These are phyloP conservation scores for Boletellus sp. DNA, from an alignment of 1,284 basidiomycete genomes.

Conservation along the genomic window DNA sequence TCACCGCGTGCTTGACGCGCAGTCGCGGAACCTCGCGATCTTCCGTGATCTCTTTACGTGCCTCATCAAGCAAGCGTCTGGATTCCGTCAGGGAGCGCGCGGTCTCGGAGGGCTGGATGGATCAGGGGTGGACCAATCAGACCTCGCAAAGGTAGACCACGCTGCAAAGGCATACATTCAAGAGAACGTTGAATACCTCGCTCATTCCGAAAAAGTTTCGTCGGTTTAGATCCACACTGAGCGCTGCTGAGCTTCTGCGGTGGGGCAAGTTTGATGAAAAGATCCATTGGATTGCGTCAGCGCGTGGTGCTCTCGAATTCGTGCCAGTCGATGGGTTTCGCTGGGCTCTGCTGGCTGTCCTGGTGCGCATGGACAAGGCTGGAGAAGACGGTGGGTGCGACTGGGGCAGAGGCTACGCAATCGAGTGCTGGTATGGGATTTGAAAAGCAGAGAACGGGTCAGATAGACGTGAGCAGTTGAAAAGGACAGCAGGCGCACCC, in stretches of 20 bases:
- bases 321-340: slow-evolving; percentile 21
- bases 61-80: slow-evolving; percentile 69
- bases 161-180: slow-evolving; percentile 53
- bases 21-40: slow-evolving; percentile 61
- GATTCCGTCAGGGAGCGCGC: slow-evolving; percentile 76
- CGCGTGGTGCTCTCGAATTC: slow-evolving; percentile 30
- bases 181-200: slow-evolving; percentile 69
- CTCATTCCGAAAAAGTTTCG: slow-evolving; percentile 76
- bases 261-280: slow-evolving; percentile 67
- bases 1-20: slow-evolving; percentile 74
- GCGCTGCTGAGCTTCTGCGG: slow-evolving; percentile 53
- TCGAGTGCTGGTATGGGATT: slow-evolving; percentile 2
- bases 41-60: slow-evolving; percentile 67
- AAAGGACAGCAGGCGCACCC: slow-evolving; percentile 22
- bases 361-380: slow-evolving; percentile 25
- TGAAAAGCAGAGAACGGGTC: slow-evolving; percentile 1
- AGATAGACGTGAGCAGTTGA: slow-evolving; percentile 10
- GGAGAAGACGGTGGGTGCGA: slow-evolving; percentile 5
- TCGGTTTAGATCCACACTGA: slow-evolving; percentile 56
- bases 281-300: slow-evolving; percentile 55
- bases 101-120: slow-evolving; percentile 66
- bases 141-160: not conserved
- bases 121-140: slow-evolving; percentile 11
- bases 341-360: slow-evolving; percentile 18
- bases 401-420: slow-evolving; percentile 8